Percentiles rank a stretch among this genome's conserved stretches.
phyloP scores from a whole-genome alignment of 306 rosid species.

The Myrica gale region DNA sequence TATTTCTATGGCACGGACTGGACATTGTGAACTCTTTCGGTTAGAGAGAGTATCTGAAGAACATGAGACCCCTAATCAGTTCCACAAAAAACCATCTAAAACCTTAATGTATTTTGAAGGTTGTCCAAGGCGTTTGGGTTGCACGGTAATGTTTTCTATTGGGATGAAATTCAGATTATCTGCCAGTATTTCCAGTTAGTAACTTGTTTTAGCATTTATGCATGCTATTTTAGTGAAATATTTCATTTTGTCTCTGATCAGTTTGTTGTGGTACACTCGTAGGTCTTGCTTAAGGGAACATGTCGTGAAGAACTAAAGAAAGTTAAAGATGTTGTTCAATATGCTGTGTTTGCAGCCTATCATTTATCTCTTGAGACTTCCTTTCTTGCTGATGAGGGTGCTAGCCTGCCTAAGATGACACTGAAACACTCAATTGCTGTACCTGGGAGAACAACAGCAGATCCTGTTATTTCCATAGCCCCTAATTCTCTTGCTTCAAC shows the following conservation, averaged over 20 bases:
- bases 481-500: constrained; percentile 31
- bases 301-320: constrained; percentile 83
- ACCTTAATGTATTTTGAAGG: constrained; percentile 98
- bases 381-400: constrained; percentile 98
- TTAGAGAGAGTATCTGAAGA: constrained; percentile 70
- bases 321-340: constrained; percentile 81
- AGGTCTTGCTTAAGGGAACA: constrained; percentile 86
- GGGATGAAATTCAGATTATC: constrained; percentile 2
- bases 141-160: constrained; percentile 66
- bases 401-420: constrained; percentile 77
- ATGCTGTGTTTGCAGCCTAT: constrained; percentile 94
- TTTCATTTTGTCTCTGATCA: constrained; percentile 33
- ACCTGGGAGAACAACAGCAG: constrained; percentile 45
- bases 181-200: constrained; percentile 11
- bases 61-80: constrained; percentile 58
- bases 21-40: constrained; percentile 92
- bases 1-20: constrained; percentile 63
- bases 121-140: constrained; percentile 90
- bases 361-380: constrained; percentile 98
- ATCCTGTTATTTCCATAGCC: constrained; percentile 36
- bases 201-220: background rate
- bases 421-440: constrained; percentile 36
- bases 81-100: constrained; percentile 69
- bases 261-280: constrained; percentile 31
- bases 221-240: background rate